Evolutionary conservation across 2,329 filamentous ascomycete species (phyloP).

Genomic region (Diaporthe sp.): DNA sequence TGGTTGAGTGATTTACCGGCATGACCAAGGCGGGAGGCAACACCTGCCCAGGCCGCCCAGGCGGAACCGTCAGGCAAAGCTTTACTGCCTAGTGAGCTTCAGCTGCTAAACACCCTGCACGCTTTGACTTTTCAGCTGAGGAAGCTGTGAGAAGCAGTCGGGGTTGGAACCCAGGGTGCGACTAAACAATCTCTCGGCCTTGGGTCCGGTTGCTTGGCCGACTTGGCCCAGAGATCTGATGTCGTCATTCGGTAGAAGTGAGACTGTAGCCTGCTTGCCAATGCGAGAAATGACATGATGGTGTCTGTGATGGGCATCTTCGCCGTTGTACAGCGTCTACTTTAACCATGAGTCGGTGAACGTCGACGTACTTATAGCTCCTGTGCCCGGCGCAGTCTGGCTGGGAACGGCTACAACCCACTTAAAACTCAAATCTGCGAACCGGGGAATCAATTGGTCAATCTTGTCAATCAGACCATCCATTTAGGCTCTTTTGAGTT

Average conservation of each 20-base stretch:
- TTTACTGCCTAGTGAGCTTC: constrained; percentile 14
- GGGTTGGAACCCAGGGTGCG: background rate
- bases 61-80: constrained; percentile 15
- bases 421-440: background rate
- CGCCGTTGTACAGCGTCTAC: background rate
- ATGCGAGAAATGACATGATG: constrained; percentile 14
- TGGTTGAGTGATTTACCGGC: constrained; percentile 21
- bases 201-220: constrained; percentile 16
- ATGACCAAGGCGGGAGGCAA: constrained; percentile 12
- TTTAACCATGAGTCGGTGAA: background rate
- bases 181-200: background rate
- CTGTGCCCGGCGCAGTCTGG: too few relatives aligned
- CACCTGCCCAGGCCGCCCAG: constrained; percentile 25
- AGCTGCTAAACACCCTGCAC: background rate
- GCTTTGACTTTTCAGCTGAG: background rate
- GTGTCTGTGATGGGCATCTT: background rate
- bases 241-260: constrained; percentile 15
- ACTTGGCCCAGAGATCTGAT: constrained; percentile 25
- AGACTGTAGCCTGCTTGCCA: constrained; percentile 16
- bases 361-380: background rate
- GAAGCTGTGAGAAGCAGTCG: background rate
- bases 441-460: background rate
- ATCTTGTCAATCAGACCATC: background rate
- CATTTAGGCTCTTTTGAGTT: background rate
- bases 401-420: background rate